Evolutionary conservation across 805 yeast species (phyloP), one percentile per base, ranked within the genome.

Genomic region (Wickerhamomyces strasburgensis): DNA sequence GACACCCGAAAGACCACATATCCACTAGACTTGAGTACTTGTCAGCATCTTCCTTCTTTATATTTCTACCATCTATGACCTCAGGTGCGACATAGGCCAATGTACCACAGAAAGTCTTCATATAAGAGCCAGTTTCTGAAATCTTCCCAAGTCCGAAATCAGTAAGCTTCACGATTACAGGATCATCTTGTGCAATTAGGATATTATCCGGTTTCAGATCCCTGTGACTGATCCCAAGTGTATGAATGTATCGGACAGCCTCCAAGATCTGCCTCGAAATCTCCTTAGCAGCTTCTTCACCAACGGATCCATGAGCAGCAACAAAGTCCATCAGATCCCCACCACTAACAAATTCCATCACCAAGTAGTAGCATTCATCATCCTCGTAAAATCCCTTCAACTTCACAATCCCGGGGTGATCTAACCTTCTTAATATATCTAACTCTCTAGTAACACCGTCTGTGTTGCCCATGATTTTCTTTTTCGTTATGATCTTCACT

Each of bases 301-400:
- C 90, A 14, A 93, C 84, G 3, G 90, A 77, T 3, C 97, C 97
- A 60, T 85, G 83, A 3, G 88, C 85, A 1, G 94, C 90, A 2
- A 90, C 94, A 61, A 86, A 89, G 64, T 93, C 98, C 98, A 93
- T 93, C 35, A 93, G 66, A 59, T 93, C 99, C 18, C 98, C 99
- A 13, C 97, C 97, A 2, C 94, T 81, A 19, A 93, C 94, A 51
- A 80, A 84, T 55, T 93, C 98, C 97, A 93, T 90, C 6, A 93
- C 90, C 45, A 93, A 67, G 57, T 86, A 90, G 58, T 85, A 85
- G 51, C 73, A 76, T 40, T 81, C 84, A 5, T 68, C 64, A 56
- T 90, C 97, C 55, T 89, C 96, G 56, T 79, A 88, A 51, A 84
- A 85, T 5, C 88, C 93, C 54, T 84, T 79, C 35, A 93, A 67